phyloP scores from a whole-genome alignment of 1,139 yeast species.

The Zhuliangozyma blackwelliae region DNA sequence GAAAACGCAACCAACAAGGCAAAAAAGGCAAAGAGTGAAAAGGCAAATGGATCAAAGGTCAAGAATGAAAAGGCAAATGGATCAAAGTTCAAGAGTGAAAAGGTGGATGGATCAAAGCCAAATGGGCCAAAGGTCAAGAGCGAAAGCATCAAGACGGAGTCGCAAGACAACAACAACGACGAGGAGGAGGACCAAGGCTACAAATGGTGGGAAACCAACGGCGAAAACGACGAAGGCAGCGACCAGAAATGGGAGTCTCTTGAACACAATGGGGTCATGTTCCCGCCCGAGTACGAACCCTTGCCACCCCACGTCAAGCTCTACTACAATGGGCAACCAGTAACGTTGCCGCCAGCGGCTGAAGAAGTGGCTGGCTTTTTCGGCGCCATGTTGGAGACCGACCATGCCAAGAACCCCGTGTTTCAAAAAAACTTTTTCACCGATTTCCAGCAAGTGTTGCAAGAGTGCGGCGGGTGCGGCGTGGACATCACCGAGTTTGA shows the following conservation, averaged over 20 bases:
- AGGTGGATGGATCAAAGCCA: conserved; percentile 3
- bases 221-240: conserved; percentile 53
- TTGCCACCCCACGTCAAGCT: conserved; percentile 77
- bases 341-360: conserved; percentile 69
- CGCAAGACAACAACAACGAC: conserved; percentile 18
- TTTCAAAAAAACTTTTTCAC: conserved; percentile 83
- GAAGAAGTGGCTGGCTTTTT: conserved; percentile 97
- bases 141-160: background rate
- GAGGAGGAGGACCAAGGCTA: conserved; percentile 62
- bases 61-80: conserved; percentile 2
- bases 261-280: conserved; percentile 85
- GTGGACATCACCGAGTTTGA: conserved; percentile 56
- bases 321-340: conserved; percentile 71
- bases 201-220: conserved; percentile 85
- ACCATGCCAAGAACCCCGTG: conserved; percentile 81
- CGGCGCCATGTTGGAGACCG: conserved; percentile 84
- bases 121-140: background rate
- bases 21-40: conserved; percentile 1
- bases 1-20: conserved; percentile 2
- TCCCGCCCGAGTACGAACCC: conserved; percentile 90
- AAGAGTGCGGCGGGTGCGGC: conserved; percentile 54
- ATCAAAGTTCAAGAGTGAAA: conserved; percentile 1
- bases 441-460: conserved; percentile 68
- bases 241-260: conserved; percentile 75
- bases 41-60: background rate